phyloP scores from a whole-genome alignment of 164 flowering plant species.

The Chimonanthus praecox region DNA sequence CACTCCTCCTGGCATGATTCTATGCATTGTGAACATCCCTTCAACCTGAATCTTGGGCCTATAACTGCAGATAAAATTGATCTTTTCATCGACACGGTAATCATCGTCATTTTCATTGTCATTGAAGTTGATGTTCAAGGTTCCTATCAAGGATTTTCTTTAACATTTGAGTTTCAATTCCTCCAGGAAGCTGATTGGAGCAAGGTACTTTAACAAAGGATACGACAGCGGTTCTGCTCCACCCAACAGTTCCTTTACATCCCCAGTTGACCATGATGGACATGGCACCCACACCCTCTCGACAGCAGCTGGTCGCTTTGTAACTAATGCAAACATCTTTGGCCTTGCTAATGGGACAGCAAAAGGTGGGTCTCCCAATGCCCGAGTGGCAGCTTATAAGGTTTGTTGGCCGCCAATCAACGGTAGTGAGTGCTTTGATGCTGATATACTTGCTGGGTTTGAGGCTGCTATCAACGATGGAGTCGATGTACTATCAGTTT shows the following conservation, averaged over 20 bases:
- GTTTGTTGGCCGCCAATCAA: conserved; percentile 29
- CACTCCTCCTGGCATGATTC: no score
- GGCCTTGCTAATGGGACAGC: conserved; percentile 19
- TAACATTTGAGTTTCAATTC: no score
- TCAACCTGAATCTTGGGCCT: no score
- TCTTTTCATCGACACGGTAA: no score
- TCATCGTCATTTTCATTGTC: no score
- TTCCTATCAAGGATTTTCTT: no score
- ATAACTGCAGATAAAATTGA: no score
- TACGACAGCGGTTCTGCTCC: neutral
- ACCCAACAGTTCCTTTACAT: no score
- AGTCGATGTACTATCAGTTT: conserved; percentile 43
- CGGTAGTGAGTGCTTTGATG: conserved; percentile 30
- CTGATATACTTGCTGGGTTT: conserved; percentile 47
- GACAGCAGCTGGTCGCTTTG: conserved; percentile 12
- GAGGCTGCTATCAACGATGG: conserved; percentile 56
- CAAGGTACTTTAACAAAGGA: conserved; percentile 26
- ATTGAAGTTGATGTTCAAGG: no score
- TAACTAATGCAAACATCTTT: conserved; percentile 8
- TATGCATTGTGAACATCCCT: no score
- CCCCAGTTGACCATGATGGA: conserved; percentile 12
- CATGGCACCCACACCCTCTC: conserved; percentile 24
- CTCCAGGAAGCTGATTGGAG: conserved; percentile 72
- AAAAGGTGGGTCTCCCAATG: conserved; percentile 50
- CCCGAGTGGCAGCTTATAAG: conserved; percentile 60